phyloP scores from a whole-genome alignment of 805 yeast species.

The Saccharomycopsis sp. region DNA sequence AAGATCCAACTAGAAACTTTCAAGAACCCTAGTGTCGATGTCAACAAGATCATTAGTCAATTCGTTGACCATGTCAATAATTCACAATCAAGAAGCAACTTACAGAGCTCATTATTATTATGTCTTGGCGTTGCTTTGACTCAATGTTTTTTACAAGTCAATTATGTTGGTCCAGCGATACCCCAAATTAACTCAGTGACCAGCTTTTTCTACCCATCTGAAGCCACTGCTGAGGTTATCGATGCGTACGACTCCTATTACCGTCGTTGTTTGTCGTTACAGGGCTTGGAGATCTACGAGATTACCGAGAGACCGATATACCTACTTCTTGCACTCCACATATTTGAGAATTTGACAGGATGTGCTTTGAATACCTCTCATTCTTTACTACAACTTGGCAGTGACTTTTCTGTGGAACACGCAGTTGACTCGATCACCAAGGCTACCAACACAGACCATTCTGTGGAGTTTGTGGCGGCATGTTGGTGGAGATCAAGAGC shows the following conservation, averaged over 20 bases:
- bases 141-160: conserved; percentile 65
- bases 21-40: conserved; percentile 10
- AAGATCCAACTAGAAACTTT: conserved; percentile 4
- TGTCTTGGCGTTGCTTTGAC: conserved; percentile 50
- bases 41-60: conserved; percentile 6
- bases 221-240: conserved; percentile 27
- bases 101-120: conserved; percentile 16
- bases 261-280: conserved; percentile 36
- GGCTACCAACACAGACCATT: conserved; percentile 20
- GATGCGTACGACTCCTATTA: conserved; percentile 17
- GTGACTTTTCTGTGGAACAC: conserved; percentile 22
- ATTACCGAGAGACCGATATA: conserved; percentile 46
- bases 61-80: conserved; percentile 10
- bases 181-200: conserved; percentile 19
- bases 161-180: conserved; percentile 76
- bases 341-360: conserved; percentile 17
- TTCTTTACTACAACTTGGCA: conserved; percentile 6
- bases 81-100: conserved; percentile 18
- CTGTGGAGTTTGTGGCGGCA: conserved; percentile 40
- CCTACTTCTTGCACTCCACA: conserved; percentile 26
- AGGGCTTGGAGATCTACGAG: conserved; percentile 69
- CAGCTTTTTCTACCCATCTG: conserved; percentile 20
- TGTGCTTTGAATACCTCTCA: too few species aligned
- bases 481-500: conserved; percentile 77
- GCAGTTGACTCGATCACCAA: conserved; percentile 20